Evolutionary conservation across 331 rosid genomes (phyloP).

Genomic region (Prunus yedoensis): DNA sequence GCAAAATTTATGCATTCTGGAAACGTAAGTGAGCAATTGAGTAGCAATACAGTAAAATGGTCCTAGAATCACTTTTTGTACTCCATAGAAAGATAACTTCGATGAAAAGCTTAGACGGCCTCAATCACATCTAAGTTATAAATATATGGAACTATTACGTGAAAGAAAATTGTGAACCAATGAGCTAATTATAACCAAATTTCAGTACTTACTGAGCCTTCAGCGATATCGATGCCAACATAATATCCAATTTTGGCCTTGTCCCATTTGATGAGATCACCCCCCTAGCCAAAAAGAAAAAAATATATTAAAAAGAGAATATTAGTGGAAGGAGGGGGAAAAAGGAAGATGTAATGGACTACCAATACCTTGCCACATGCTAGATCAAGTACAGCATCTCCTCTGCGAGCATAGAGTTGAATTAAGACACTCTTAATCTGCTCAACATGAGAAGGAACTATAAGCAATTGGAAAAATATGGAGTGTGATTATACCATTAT

Average conservation of each 20-base stretch:
- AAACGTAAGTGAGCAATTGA: background rate
- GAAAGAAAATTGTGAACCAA: background rate
- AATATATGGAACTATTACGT: background rate
- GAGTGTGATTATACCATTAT: background rate
- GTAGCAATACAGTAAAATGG: background rate
- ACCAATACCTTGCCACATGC: slow-evolving; percentile 93
- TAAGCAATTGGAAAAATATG: slow-evolving; percentile 8
- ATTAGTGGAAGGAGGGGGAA: background rate
- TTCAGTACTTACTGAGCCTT: slow-evolving; percentile 74
- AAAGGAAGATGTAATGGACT: background rate
- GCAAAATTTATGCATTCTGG: background rate
- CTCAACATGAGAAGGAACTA: slow-evolving; percentile 17
- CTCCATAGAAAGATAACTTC: background rate
- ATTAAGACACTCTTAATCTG: slow-evolving; percentile 97
- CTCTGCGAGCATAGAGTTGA: slow-evolving; percentile 82
- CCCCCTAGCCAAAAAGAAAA: slow-evolving; percentile 59
- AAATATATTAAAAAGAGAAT: slow-evolving; percentile 9
- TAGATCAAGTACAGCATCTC: slow-evolving; percentile 93
- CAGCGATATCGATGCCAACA: slow-evolving; percentile 96
- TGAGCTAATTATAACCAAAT: background rate
- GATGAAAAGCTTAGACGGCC: background rate
- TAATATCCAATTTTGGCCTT: slow-evolving; percentile 92
- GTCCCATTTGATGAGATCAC: slow-evolving; percentile 99
- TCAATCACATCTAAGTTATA: background rate
- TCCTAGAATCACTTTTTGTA: background rate